A percentile compares a stretch with the other conserved stretches of the same genome.
Conservation (phyloP, 2,329 filamentous ascomycete species). For the Zasmidium citrigriseum region DNA sequence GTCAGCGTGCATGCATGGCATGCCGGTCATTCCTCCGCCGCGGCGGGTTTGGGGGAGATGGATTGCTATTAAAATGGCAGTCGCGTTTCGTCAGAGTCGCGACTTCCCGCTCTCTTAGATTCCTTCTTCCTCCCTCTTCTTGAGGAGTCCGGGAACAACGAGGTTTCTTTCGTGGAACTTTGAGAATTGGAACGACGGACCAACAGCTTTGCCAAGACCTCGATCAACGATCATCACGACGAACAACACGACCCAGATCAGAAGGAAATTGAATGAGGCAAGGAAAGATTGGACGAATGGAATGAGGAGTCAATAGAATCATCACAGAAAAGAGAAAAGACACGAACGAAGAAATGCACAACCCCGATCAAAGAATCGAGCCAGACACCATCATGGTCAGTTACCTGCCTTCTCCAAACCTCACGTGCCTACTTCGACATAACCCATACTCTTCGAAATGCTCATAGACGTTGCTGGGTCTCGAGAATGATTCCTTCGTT, state of each 20-base stretch:
- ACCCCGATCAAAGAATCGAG: not conserved
- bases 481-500: no score
- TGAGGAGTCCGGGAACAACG: not conserved
- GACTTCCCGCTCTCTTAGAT: not conserved
- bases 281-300: not conserved
- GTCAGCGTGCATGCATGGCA: not conserved
- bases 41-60: not conserved
- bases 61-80: not conserved
- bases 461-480: slow-evolving; percentile 1
- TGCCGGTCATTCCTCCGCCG: not conserved
- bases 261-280: no score
- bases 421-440: not conserved
- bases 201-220: no score
- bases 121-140: not conserved
- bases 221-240: no score
- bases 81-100: not conserved
- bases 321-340: not conserved
- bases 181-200: no score
- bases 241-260: no score
- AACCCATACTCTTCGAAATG: slow-evolving; percentile 1
- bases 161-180: no score
- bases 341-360: not conserved
- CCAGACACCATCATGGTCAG: not conserved
- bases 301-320: not conserved
- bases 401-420: not conserved